Evolutionary conservation across 139 green algal genomes (phyloP), one percentile per base, ranked within the genome.

Genomic region (Chlorella sp.): DNA sequence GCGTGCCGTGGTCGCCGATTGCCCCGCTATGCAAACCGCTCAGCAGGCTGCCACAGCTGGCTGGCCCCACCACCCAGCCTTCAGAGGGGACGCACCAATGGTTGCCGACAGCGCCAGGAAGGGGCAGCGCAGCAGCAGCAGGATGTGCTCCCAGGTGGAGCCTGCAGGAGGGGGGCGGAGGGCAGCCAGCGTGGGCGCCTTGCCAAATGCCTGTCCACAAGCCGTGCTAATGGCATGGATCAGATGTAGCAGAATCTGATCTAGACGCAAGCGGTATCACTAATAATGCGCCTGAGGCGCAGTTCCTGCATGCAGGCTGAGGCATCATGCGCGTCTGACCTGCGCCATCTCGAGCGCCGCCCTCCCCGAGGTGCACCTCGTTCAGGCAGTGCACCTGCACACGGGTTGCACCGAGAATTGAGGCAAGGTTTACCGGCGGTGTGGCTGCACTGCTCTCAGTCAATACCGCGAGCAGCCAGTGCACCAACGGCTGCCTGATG

Each of bases 51-150:
- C 14, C 69, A 76, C 56, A 72, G 64, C 64, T 13, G 32, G 24
- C 64, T n/a, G n/a, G n/a, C n/a, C n/a, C n/a, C n/a, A n/a, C n/a
- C n/a, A n/a, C n/a, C n/a, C n/a, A n/a, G n/a, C n/a, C n/a, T n/a
- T n/a, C n/a, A n/a, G n/a, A n/a, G 11, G 8, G 40, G 38, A 43
- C 44, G 40, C 74, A 80, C 74, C 74, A 24, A 94, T 88, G 34
- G 91, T 92, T 34, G 91, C 91, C 28, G 91, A 94, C 48, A 94
- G 81, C 7, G 91, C 89, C 51, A 94, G 67, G 36, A 92, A 84
- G 24, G 90, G 91, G 84, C 91, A 94, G 78, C 87, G 77, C 36
- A 88, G 48, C 9, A 82, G 51, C 75, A 86, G 72, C 84, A 92
- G 86, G 54, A 92, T 54, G 38, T 85, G 77, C 82, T 92, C 87